Base-by-base conservation (phyloP, 257 asterid species). In the Ilex aquifolium region DNA sequence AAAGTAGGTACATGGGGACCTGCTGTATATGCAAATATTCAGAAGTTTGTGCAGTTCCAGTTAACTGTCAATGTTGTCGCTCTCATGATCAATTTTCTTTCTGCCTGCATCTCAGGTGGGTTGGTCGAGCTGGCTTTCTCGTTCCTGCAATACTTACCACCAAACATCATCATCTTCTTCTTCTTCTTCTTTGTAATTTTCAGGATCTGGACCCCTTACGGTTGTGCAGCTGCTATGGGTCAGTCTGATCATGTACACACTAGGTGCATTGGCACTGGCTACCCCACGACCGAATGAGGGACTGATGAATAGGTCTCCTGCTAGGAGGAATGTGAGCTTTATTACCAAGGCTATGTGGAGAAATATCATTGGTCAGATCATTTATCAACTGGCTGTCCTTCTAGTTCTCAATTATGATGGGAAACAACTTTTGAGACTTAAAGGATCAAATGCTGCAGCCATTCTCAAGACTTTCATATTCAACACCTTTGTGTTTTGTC, bases 211-310 rank as follows among this genome's bases (percentile, higher is more conserved):
- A 39, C 97, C 97, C 32, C 91, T 90, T 13, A 85, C 97, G 6
- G 82, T 88, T 44, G 97, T 85, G 67, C 92, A 90, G 74, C 61
- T 90, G 76, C 87, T 90, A n/a, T 90, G 97, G 97, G 97, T 90
- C 66, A 90, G 87, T 79, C 84, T 90, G 89, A 90, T 90, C 39
- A 90, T 90, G 97, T 95, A 90, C 76, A 85, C 95, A 11, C 82
- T 90, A 7, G 97, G 95, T 14, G 97, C 97, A 32, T 64, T 90
- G 51, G 95, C 97, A 54, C 88, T 90, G 6, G 97, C 97, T 5
- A 90, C 95, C 12, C 90, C 85, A 62, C 95, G 95, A 2, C 97
- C 97, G 5, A 81, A 80, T 13, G 95, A 85, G 53, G 95, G 84
- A 61, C 60, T 90, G 66, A 83, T 90, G 97, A 77, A 71, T 64